phyloP scores from a whole-genome alignment of 179 eudicot species.

The Corrigiola litoralis region DNA sequence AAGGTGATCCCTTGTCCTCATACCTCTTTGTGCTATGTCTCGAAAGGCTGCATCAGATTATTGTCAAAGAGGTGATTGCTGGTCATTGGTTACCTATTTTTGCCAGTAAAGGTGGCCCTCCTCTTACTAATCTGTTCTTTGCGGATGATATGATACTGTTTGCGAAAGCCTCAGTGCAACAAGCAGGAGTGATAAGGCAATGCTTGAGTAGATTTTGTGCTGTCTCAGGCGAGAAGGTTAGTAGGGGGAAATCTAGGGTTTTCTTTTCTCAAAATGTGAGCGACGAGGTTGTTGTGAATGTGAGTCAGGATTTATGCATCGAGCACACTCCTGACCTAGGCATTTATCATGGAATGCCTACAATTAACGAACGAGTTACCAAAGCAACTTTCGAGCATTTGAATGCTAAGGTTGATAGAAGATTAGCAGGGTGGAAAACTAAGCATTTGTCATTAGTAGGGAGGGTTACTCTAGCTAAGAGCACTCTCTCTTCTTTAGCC shows the following conservation, averaged over 20 bases:
- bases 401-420: neutral
- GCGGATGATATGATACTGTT: neutral
- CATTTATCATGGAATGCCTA: neutral
- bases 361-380: neutral
- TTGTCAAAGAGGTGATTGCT: too few relatives aligned
- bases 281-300: neutral
- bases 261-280: neutral
- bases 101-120: neutral
- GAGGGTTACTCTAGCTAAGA: neutral
- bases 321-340: neutral
- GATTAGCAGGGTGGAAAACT: neutral
- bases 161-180: neutral
- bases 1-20: neutral
- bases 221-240: neutral
- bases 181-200: neutral
- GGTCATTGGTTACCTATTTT: too few relatives aligned
- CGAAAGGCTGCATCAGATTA: neutral
- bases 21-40: neutral
- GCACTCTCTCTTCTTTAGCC: neutral
- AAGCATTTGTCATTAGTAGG: neutral
- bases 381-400: neutral
- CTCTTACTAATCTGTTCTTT: neutral
- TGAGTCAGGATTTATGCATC: neutral
- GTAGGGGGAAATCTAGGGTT: neutral
- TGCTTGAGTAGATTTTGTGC: neutral